Base-by-base conservation (phyloP, 148 eudicot species). In the Camellia sinensis region DNA sequence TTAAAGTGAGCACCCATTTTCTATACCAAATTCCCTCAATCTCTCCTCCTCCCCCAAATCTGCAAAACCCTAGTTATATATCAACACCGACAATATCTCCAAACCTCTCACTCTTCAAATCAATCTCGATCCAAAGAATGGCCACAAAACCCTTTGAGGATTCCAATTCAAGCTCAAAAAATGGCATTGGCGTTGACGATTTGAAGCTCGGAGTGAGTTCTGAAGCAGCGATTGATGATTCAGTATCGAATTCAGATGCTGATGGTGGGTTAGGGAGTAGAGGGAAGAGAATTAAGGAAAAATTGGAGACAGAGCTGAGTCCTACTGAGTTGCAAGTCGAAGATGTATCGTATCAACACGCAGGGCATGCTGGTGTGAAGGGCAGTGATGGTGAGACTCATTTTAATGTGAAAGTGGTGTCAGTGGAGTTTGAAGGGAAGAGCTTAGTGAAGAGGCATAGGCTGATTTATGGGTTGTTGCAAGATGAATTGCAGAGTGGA, bases 401-500 rank as follows among this genome's bases (percentile, higher is more conserved):
- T 86, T 91, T 95, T 46, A 93, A 93, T 83, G 82, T 95, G 67
- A 89, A 81, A 80, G 84, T 95, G 67, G 93, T 95, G 68, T 90
- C 96, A 0, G 69, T 84, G 54, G 96, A 91, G 71, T 95, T 95
- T 84, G 91, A 89, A 74, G 96, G 97, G 40, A 93, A 95, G 83
- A 95, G 94, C 75, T 78, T 90, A 90, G 94, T 93, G 40, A 93
- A 95, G 88, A 91, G 98, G 85, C 98, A 95, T 82, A 88, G 98
- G 79, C 83, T 91, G 83, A 84, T 95, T 44, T 93, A 95, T 85
- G 85, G 78, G 44, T 82, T 93, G 82, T 81, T 95, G 86, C 90
- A 93, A 83, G 94, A 92, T 81, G 98, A 94, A 76, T 84, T 94
- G 89, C 87, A 92, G 82, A 87, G 85, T 80, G 98, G 98, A 62